Evolutionary conservation across 2,329 filamentous ascomycete species (phyloP).

Genomic region (Pezicula radicicola): DNA sequence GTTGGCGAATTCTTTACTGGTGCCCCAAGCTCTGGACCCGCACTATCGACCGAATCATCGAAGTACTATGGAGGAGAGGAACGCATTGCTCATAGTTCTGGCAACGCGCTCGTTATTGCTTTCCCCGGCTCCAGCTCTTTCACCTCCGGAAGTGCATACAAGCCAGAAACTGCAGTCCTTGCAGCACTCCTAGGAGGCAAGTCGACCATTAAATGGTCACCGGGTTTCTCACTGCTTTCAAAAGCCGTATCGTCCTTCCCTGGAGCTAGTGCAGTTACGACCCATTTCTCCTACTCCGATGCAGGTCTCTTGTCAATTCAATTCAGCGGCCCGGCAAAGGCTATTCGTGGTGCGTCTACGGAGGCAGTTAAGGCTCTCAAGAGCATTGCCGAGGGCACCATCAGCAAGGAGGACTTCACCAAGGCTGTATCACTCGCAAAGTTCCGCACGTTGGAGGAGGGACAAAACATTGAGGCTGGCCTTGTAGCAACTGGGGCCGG

Average conservation of each 20-base stretch:
- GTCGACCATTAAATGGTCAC: conserved; percentile 91
- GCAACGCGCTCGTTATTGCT: conserved; percentile 83
- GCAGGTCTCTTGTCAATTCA: conserved; percentile 85
- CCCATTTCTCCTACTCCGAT: conserved; percentile 87
- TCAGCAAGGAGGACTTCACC: conserved; percentile 80
- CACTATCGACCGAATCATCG: conserved; percentile 57
- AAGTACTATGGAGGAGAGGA: conserved; percentile 97
- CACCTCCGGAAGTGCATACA: conserved; percentile 66
- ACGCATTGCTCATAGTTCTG: conserved; percentile 71
- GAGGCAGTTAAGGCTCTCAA: conserved; percentile 80
- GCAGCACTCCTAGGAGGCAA: conserved; percentile 86
- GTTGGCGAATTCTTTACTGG: conserved; percentile 87
- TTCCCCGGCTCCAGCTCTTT: conserved; percentile 87
- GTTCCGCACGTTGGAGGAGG: conserved; percentile 82
- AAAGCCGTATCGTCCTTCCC: conserved; percentile 69
- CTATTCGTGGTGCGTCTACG: conserved; percentile 71
- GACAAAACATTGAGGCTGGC: conserved; percentile 73
- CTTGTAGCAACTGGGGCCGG: conserved; percentile 82
- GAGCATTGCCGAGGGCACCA: conserved; percentile 70
- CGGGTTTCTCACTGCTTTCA: conserved; percentile 86
- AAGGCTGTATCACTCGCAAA: conserved; percentile 94
- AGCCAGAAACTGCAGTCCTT: conserved; percentile 86
- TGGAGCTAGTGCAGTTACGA: conserved; percentile 67
- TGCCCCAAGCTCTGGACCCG: conserved; percentile 53
- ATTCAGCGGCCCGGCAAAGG: conserved; percentile 70